A percentile compares a stretch with the other conserved stretches of the same genome.
phyloP scores from a whole-genome alignment of 345 rosid species.

The Sisymbrium irio region DNA sequence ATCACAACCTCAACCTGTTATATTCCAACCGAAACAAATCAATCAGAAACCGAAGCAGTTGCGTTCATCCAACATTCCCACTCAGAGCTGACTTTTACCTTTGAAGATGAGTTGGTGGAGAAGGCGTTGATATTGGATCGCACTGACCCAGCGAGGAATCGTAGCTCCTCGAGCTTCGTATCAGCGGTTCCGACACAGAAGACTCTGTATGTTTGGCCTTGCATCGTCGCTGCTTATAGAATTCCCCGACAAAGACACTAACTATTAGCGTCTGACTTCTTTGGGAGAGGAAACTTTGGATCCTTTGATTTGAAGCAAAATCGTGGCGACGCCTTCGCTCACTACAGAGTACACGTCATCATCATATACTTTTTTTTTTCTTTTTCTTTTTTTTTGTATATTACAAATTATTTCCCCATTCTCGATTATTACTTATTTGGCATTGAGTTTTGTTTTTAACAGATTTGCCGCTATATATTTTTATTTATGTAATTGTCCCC shows the following conservation, averaged over 20 bases:
- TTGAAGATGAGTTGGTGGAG: conserved; percentile 40
- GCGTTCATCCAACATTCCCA: not conserved
- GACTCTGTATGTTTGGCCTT: conserved; percentile 37
- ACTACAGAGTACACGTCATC: not conserved
- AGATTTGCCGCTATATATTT: not conserved
- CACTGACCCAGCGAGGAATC: conserved; percentile 63
- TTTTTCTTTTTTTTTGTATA: not conserved
- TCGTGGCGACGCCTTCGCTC: not conserved
- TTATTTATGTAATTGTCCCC: not conserved
- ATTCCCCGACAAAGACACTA: too few relatives aligned
- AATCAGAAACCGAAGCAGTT: not conserved
- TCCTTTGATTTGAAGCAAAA: not conserved
- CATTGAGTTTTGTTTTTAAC: not conserved
- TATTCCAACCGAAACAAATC: not conserved
- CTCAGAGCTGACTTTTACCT: conserved; percentile 36
- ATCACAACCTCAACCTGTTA: conserved; percentile 60
- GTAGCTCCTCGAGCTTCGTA: conserved; percentile 82
- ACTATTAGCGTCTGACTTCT: not conserved
- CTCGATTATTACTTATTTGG: not conserved
- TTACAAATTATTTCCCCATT: not conserved
- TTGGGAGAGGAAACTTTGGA: not conserved
- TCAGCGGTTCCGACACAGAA: conserved; percentile 87
- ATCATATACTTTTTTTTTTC: not conserved
- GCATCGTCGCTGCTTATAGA: not conserved
- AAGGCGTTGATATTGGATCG: conserved; percentile 49